These are phyloP conservation scores for Buddleja alternifolia DNA, from an alignment of 257 asterid genomes.

Conservation along the genomic window DNA sequence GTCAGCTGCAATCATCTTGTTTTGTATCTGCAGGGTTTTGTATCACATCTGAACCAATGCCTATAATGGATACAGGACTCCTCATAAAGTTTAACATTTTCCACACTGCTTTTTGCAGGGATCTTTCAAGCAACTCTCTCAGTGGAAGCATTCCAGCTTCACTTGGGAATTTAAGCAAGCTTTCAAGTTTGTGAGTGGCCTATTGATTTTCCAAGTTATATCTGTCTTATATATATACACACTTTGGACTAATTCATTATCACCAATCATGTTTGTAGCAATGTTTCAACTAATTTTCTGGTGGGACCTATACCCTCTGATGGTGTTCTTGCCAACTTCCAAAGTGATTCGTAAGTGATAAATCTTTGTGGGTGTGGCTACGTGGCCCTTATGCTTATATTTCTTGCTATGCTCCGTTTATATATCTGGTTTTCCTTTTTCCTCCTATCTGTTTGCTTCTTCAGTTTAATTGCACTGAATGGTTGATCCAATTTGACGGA, in stretches of 20 bases:
- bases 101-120: slow-evolving; percentile 53
- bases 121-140: slow-evolving; percentile 86
- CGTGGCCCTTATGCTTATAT: slow-evolving; percentile 1
- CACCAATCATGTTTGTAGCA: slow-evolving; percentile 54
- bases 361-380: background rate
- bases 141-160: slow-evolving; percentile 83
- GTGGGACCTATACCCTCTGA: slow-evolving; percentile 78
- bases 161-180: slow-evolving; percentile 73
- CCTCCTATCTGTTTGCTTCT: slow-evolving; percentile 18
- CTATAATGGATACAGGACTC: slow-evolving; percentile 2
- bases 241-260: slow-evolving; percentile 23
- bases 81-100: slow-evolving; percentile 26
- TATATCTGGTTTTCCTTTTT: background rate
- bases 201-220: slow-evolving; percentile 12
- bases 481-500: slow-evolving; percentile 15
- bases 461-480: slow-evolving; percentile 12
- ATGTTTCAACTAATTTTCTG: slow-evolving; percentile 82
- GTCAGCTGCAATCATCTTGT: slow-evolving; percentile 11
- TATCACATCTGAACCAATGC: slow-evolving; percentile 13
- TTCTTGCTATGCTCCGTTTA: slow-evolving; percentile 2
- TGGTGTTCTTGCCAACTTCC: slow-evolving; percentile 66
- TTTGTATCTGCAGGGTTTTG: slow-evolving; percentile 22
- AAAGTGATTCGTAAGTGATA: slow-evolving; percentile 67
- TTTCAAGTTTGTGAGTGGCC: slow-evolving; percentile 62
- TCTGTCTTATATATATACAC: slow-evolving; percentile 9